Percentiles rank a stretch among this genome's conserved stretches.
Conservation (phyloP, 2,329 filamentous ascomycete genomes). For the Hypoxylon sp. region DNA sequence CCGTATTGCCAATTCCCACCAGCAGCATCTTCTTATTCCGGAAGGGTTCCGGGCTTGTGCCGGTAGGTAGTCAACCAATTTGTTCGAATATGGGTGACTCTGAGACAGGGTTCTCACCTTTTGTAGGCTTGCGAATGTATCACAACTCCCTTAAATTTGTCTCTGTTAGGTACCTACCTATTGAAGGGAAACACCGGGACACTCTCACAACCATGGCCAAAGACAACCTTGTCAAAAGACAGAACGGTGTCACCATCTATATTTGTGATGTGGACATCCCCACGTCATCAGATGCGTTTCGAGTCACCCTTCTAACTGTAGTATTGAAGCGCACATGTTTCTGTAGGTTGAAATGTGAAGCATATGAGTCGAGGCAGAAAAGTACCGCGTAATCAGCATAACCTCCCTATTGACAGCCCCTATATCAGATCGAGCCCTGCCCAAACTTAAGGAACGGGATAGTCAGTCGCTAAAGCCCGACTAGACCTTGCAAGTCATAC, state of each 20-base stretch:
- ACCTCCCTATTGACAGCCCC: not conserved
- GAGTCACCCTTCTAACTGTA: slow-evolving; percentile 39
- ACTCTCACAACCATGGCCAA: slow-evolving; percentile 40
- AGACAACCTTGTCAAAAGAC: slow-evolving; percentile 45
- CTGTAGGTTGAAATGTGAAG: slow-evolving; percentile 40
- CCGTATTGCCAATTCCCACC: slow-evolving; percentile 46
- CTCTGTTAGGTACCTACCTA: slow-evolving; percentile 40
- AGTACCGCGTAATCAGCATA: not conserved
- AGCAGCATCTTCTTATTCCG: slow-evolving; percentile 41
- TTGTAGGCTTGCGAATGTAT: slow-evolving; percentile 47
- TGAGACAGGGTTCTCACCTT: slow-evolving; percentile 19
- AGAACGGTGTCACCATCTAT: slow-evolving; percentile 28
- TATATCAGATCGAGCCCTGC: too few species aligned
- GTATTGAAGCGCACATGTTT: slow-evolving; percentile 40
- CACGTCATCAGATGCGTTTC: slow-evolving; percentile 33
- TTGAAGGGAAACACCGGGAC: slow-evolving; percentile 36
- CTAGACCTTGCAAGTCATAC: slow-evolving; percentile 24
- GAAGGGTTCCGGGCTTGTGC: slow-evolving; percentile 34
- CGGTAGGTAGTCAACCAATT: slow-evolving; percentile 4
- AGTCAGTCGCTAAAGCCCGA: slow-evolving; percentile 47
- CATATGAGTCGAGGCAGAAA: slow-evolving; percentile 31
- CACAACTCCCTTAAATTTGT: slow-evolving; percentile 43
- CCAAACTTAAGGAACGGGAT: slow-evolving; percentile 43
- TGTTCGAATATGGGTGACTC: not conserved
- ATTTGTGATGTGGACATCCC: slow-evolving; percentile 43